Percentiles rank a stretch among this genome's conserved stretches.
phyloP scores from a whole-genome alignment of 805 yeast genomes.

The Metschnikowia continentalis region DNA sequence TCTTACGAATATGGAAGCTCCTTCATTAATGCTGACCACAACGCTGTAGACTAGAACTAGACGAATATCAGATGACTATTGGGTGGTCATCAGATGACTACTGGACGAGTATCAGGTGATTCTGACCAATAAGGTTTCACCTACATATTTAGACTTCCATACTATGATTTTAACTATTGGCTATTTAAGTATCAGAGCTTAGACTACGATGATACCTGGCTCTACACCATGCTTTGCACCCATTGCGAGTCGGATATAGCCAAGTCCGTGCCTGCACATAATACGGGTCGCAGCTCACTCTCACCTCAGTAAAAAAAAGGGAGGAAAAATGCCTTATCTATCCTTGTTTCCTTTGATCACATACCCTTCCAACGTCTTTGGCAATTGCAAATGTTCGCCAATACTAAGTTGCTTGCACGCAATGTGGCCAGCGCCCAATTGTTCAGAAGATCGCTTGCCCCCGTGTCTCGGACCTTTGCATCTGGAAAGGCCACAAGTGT shows the following conservation, averaged over 20 bases:
- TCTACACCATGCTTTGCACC: neutral
- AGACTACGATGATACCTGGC: too few relatives aligned
- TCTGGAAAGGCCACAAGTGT: conserved; percentile 1
- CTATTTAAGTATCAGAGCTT: too few relatives aligned
- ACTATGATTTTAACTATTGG: too few relatives aligned
- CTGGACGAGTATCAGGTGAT: too few relatives aligned
- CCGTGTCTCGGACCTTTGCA: neutral
- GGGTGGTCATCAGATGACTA: too few relatives aligned
- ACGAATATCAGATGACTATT: too few relatives aligned
- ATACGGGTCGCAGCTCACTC: neutral
- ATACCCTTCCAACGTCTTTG: neutral
- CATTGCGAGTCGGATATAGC: neutral
- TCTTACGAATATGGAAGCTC: too few relatives aligned
- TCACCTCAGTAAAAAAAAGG: conserved; percentile 3
- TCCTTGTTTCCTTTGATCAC: conserved; percentile 2
- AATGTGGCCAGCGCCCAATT: neutral
- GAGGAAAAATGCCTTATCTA: conserved; percentile 5
- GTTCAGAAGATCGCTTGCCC: conserved; percentile 1
- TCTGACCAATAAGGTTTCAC: too few relatives aligned
- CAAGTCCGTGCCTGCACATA: neutral
- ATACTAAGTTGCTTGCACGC: conserved; percentile 4
- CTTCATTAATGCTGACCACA: too few relatives aligned
- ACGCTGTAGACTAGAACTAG: too few relatives aligned
- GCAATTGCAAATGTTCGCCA: conserved; percentile 10
- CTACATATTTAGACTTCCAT: neutral